Conservation (phyloP, 345 rosid species). For the Dipteronia dyeriana region DNA sequence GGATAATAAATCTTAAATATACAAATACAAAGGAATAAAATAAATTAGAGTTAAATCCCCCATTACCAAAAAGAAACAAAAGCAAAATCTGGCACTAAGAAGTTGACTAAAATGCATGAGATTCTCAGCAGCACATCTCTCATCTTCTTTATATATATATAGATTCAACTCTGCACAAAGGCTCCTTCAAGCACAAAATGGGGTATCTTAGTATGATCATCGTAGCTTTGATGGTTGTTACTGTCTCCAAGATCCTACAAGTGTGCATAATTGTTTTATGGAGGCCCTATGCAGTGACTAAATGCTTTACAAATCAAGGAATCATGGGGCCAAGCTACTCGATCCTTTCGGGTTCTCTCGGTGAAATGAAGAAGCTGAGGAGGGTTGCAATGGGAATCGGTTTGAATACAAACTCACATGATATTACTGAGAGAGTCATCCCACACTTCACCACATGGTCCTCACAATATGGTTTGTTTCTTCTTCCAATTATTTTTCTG, state of each 20-base stretch:
- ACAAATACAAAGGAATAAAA: no score
- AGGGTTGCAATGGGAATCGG: constrained; percentile 3
- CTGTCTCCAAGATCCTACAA: constrained; percentile 10
- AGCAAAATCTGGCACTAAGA: neutral
- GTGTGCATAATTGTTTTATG: constrained; percentile 23
- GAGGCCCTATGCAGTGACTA: constrained; percentile 36
- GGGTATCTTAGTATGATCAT: constrained; percentile 7
- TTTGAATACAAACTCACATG: constrained; percentile 32
- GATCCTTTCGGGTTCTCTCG: constrained; percentile 32
- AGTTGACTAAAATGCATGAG: no score
- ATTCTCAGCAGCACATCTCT: no score
- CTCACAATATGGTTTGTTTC: constrained; percentile 27
- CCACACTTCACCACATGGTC: constrained; percentile 37
- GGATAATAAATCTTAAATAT: no score
- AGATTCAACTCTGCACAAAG: neutral
- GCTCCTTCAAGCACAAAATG: constrained; percentile 6
- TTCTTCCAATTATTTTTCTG: neutral
- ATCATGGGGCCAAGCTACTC: constrained; percentile 30
- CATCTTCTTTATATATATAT: no score
- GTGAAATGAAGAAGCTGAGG: constrained; percentile 21
- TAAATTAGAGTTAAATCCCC: no score
- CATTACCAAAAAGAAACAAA: no score
- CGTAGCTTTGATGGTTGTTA: neutral
- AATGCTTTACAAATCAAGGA: constrained; percentile 35
- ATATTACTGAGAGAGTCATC: constrained; percentile 21